phyloP scores from a whole-genome alignment of 176 grass and related monocot genomes.

The Tillandsia fasciculata region DNA sequence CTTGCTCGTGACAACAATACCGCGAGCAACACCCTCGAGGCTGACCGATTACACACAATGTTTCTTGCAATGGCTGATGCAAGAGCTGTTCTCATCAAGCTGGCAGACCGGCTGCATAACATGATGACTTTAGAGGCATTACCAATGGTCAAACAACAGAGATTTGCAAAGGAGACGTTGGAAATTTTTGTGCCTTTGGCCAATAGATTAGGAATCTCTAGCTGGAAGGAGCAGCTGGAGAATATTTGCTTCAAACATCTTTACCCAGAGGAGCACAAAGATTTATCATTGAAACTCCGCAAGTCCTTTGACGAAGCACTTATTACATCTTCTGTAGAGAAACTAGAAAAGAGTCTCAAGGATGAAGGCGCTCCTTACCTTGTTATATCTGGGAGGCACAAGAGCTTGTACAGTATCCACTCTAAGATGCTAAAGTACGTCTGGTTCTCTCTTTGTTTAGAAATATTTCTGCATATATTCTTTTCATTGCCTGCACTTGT shows the following conservation, averaged over 20 bases:
- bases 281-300: conserved; percentile 14
- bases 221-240: conserved; percentile 56
- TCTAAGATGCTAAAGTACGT: conserved; percentile 40
- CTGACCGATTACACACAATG: conserved; percentile 94
- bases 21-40: conserved; percentile 72
- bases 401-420: conserved; percentile 43
- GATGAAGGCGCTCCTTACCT: conserved; percentile 15
- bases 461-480: neutral
- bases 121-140: conserved; percentile 58
- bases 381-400: conserved; percentile 32
- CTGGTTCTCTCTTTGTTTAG: neutral
- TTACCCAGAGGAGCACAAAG: conserved; percentile 39
- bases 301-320: conserved; percentile 17
- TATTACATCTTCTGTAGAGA: conserved; percentile 5
- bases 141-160: conserved; percentile 34
- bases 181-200: conserved; percentile 67
- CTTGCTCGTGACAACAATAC: conserved; percentile 88
- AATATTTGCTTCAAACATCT: conserved; percentile 53
- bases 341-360: conserved; percentile 13
- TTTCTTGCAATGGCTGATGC: conserved; percentile 96
- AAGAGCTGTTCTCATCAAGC: conserved; percentile 76
- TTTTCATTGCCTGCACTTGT: neutral
- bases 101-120: conserved; percentile 62
- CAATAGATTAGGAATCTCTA: conserved; percentile 52
- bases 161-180: conserved; percentile 50